Evolutionary conservation across 1,284 basidiomycete genomes (phyloP).

Genomic region (Caloboletus firmus): DNA sequence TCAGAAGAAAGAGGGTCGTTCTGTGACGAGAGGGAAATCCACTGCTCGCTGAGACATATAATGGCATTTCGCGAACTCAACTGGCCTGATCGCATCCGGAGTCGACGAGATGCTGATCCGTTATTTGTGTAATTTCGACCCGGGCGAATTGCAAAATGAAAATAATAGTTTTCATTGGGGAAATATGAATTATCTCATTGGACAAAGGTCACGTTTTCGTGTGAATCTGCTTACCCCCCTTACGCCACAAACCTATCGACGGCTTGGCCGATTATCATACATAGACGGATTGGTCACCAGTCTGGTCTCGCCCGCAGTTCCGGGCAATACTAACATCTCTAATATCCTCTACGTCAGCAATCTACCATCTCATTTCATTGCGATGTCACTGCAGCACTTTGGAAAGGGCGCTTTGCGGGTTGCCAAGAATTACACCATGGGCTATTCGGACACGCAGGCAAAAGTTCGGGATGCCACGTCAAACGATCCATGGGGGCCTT

Average conservation of each 20-base stretch:
- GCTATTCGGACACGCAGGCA: slow-evolving; percentile 91
- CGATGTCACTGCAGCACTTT: slow-evolving; percentile 60
- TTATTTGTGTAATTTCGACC: no score
- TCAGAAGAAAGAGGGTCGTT: not conserved
- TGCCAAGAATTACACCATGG: slow-evolving; percentile 94
- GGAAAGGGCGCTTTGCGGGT: slow-evolving; percentile 81
- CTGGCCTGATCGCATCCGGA: slow-evolving; percentile 1
- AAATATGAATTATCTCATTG: no score
- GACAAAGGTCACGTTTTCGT: no score
- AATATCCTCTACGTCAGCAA: slow-evolving; percentile 14
- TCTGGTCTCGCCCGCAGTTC: no score
- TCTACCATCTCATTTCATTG: not conserved
- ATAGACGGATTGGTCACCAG: no score
- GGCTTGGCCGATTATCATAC: no score
- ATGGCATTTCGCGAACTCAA: not conserved
- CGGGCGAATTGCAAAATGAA: no score
- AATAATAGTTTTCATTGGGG: no score
- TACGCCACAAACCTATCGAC: no score
- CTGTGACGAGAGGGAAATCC: not conserved
- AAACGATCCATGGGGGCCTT: slow-evolving; percentile 99
- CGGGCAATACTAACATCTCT: no score
- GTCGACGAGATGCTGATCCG: no score
- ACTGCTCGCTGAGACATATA: slow-evolving; percentile 4
- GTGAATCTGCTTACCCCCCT: no score
- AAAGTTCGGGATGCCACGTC: slow-evolving; percentile 99